A percentile compares a stretch with the other conserved stretches of the same genome.
Evolutionary conservation across 768 basidiomycete species (phyloP).

Genomic region (Mycena vulgaris): DNA sequence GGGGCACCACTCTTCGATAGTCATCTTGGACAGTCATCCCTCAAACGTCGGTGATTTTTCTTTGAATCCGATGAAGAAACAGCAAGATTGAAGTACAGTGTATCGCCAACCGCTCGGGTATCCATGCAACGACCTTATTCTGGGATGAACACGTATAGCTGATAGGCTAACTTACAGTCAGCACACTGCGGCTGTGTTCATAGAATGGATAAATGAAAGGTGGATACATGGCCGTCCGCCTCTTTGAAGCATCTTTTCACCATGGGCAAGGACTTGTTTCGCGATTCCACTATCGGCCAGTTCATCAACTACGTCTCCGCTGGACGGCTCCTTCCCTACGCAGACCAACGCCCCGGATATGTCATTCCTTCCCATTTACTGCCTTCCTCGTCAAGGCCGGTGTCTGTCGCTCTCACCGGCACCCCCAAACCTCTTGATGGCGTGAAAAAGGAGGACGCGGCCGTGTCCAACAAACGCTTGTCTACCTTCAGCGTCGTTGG

Average conservation of each 20-base stretch:
- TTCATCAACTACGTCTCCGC: conserved; percentile 43
- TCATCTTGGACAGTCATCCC: neutral
- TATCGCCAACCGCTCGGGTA: neutral
- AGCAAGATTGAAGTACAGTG: neutral
- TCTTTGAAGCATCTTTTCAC: neutral
- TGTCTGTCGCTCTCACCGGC: neutral
- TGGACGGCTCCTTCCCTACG: conserved; percentile 38
- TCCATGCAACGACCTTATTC: neutral
- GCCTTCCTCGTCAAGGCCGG: conserved; percentile 23
- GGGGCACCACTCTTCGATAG: too few species aligned
- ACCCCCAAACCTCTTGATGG: too few species aligned
- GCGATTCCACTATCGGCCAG: conserved; percentile 46
- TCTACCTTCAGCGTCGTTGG: neutral
- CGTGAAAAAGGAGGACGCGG: neutral
- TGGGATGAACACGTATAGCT: too few species aligned
- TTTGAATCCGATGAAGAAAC: neutral
- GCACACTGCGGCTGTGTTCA: too few species aligned
- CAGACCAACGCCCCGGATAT: conserved; percentile 34
- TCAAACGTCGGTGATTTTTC: neutral
- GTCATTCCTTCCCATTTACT: conserved; percentile 14
- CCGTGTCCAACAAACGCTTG: conserved; percentile 1
- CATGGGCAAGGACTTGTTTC: conserved; percentile 4
- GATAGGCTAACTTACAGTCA: too few species aligned
- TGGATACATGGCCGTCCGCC: neutral
- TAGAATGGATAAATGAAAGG: too few species aligned